Conservation (phyloP, 1,284 basidiomycete genomes). For the Pseudozyma thailandica region DNA sequence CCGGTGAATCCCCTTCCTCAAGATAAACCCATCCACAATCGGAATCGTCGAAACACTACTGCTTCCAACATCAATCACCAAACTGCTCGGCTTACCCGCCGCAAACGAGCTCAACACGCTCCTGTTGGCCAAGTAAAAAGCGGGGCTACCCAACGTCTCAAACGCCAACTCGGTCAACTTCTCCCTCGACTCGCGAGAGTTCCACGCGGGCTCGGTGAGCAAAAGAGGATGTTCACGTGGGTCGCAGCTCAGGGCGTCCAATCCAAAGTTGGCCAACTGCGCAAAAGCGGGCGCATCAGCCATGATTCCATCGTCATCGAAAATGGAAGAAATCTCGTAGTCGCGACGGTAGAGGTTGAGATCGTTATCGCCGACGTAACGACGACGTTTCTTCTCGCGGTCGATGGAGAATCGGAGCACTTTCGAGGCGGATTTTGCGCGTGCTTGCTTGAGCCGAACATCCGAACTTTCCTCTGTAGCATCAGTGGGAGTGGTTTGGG, state of each 20-base stretch:
- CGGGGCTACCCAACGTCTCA: conserved; percentile 92
- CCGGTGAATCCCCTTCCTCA: conserved; percentile 81
- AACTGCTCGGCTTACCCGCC: conserved; percentile 91
- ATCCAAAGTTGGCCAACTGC: conserved; percentile 42
- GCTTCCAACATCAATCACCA: conserved; percentile 93
- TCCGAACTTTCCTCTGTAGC: conserved; percentile 35
- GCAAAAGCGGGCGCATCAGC: conserved; percentile 44
- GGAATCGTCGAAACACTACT: conserved; percentile 89
- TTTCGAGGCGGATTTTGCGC: conserved; percentile 38
- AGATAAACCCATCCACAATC: conserved; percentile 95
- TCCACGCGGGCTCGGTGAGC: conserved; percentile 96
- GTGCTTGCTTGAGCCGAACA: conserved; percentile 31
- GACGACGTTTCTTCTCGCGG: conserved; percentile 72
- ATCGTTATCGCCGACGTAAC: conserved; percentile 86
- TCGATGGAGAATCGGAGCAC: conserved; percentile 44
- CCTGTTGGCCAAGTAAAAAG: conserved; percentile 95
- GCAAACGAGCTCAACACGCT: conserved; percentile 98
- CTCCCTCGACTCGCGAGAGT: conserved; percentile 86
- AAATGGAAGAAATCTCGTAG: conserved; percentile 86
- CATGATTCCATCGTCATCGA: conserved; percentile 78
- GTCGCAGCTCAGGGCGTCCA: conserved; percentile 50
- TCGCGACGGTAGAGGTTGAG: conserved; percentile 89
- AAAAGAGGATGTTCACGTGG: conserved; percentile 86
- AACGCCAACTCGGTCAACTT: conserved; percentile 96
- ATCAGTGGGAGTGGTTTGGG: conserved; percentile 9